Evolutionary conservation across 495 filamentous ascomycete species (phyloP).

Genomic region (Cercophora samala): DNA sequence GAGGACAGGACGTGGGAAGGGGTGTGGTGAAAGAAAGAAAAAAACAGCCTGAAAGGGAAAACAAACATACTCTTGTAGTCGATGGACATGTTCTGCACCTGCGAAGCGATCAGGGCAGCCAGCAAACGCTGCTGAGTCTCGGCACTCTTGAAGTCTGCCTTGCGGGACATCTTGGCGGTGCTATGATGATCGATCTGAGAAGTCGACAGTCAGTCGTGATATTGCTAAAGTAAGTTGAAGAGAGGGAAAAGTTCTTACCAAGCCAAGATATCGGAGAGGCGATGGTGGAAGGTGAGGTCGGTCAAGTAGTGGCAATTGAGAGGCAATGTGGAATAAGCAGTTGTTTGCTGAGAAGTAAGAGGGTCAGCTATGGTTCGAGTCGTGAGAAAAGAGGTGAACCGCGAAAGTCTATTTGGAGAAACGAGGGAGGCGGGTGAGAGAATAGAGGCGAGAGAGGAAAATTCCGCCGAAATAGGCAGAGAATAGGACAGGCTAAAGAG

Average conservation of each 20-base stretch:
- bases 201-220: not conserved
- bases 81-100: slow-evolving; percentile 35
- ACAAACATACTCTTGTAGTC: slow-evolving; percentile 49
- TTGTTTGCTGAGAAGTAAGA: not conserved
- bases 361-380: not conserved
- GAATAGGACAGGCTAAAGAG: not conserved
- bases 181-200: not conserved
- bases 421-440: not conserved
- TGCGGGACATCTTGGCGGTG: slow-evolving; percentile 29
- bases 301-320: not conserved
- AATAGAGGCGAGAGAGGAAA: not conserved
- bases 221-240: too few relatives aligned
- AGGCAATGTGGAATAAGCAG: not conserved
- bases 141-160: slow-evolving; percentile 46
- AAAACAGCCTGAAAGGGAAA: too few relatives aligned
- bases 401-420: not conserved
- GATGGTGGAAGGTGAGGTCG: not conserved
- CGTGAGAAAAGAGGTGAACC: not conserved
- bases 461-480: not conserved
- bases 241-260: too few relatives aligned
- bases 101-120: slow-evolving; percentile 49
- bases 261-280: not conserved
- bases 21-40: not conserved
- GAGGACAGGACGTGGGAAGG: not conserved
- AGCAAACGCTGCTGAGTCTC: slow-evolving; percentile 49